These are phyloP conservation scores for Blumeriella jaapii DNA, from an alignment of 2,329 filamentous ascomycete species.

Conservation along the genomic window DNA sequence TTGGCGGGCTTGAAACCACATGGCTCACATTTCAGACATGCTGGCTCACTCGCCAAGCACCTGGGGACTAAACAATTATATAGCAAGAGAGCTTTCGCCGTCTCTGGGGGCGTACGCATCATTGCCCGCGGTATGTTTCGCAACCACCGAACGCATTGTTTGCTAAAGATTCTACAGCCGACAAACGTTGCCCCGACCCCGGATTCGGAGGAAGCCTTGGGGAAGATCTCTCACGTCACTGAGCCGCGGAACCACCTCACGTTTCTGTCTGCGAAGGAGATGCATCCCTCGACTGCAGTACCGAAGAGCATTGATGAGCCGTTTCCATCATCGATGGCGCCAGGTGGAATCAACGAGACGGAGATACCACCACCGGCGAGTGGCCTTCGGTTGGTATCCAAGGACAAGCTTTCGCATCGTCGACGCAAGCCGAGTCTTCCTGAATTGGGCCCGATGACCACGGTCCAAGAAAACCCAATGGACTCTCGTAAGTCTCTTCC, in stretches of 20 bases:
- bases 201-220: conserved; percentile 39
- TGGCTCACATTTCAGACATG: conserved; percentile 53
- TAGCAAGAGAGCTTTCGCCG: conserved; percentile 39
- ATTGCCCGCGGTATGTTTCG: conserved; percentile 18
- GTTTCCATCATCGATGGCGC: conserved; percentile 28
- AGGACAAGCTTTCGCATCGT: conserved; percentile 44
- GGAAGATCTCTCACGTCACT: conserved; percentile 48
- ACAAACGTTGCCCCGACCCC: conserved; percentile 10
- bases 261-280: conserved; percentile 37
- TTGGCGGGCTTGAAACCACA: conserved; percentile 26
- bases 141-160: conserved; percentile 1
- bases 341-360: conserved; percentile 30
- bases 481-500: conserved; percentile 49
- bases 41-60: conserved; percentile 32
- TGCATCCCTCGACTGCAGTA: conserved; percentile 27
- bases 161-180: conserved; percentile 17
- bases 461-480: conserved; percentile 55
- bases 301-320: conserved; percentile 38
- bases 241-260: conserved; percentile 45
- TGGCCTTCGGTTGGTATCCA: conserved; percentile 41
- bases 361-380: conserved; percentile 26
- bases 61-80: conserved; percentile 35
- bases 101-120: conserved; percentile 26
- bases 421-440: conserved; percentile 53
- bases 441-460: conserved; percentile 56